Evolutionary conservation across 2,329 filamentous ascomycete genomes (phyloP).

Genomic region (Grosmannia huntii): DNA sequence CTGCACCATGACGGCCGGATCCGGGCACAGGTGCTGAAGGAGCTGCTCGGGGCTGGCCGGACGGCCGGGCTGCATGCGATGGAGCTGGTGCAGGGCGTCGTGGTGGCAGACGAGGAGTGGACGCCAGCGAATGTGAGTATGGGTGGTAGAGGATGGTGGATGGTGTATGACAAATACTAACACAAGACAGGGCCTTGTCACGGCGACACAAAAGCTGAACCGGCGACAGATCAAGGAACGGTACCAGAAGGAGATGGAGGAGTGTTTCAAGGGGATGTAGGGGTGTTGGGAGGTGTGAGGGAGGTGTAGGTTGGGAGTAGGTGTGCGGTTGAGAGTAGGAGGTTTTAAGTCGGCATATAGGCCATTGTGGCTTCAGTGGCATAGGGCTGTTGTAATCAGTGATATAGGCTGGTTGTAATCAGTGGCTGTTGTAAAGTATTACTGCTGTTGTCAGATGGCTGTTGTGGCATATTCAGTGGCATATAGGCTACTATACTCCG

Average conservation of each 20-base stretch:
- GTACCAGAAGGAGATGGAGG: slow-evolving; percentile 39
- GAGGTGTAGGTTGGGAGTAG: not conserved
- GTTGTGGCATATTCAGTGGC: too few relatives aligned
- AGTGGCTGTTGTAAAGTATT: too few relatives aligned
- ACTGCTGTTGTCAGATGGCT: too few relatives aligned
- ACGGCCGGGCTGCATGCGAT: slow-evolving; percentile 55
- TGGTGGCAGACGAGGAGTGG: slow-evolving; percentile 78
- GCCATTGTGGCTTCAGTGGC: too few relatives aligned
- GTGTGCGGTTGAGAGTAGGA: too few relatives aligned
- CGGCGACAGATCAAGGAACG: slow-evolving; percentile 35
- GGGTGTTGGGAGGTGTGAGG: not conserved
- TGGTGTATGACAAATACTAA: not conserved
- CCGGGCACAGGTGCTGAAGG: slow-evolving; percentile 47
- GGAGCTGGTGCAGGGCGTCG: slow-evolving; percentile 64
- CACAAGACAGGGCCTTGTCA: slow-evolving; percentile 37
- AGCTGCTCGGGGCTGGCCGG: slow-evolving; percentile 52
- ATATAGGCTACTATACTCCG: too few relatives aligned
- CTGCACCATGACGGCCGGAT: slow-evolving; percentile 56
- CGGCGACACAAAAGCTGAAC: slow-evolving; percentile 50
- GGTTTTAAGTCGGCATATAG: too few relatives aligned
- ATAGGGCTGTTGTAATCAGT: too few relatives aligned
- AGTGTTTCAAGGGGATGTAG: slow-evolving; percentile 17
- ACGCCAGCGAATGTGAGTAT: slow-evolving; percentile 66
- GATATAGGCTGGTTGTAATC: too few relatives aligned
- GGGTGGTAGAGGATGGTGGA: slow-evolving; percentile 12